Evolutionary conservation across 139 green algal genomes (phyloP).

Genomic region (Tetradesmus lagerheimii): DNA sequence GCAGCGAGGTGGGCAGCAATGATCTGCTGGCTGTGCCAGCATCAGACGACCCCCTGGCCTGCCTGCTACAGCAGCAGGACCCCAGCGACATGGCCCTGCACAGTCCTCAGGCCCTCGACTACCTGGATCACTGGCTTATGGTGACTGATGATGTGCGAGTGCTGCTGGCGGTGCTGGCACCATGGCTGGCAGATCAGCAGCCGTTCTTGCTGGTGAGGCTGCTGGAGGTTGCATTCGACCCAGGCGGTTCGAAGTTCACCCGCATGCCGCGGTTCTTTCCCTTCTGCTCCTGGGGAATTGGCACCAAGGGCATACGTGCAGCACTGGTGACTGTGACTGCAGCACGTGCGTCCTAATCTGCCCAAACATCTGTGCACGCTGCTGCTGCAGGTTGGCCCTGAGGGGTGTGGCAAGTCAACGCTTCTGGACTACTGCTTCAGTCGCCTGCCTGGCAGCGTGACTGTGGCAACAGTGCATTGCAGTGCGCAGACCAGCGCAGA

Average conservation of each 20-base stretch:
- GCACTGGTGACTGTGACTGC: too few species aligned
- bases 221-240: neutral
- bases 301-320: too few species aligned
- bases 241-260: too few species aligned
- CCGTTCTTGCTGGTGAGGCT: constrained; percentile 76
- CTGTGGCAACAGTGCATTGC: constrained; percentile 78
- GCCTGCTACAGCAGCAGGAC: neutral
- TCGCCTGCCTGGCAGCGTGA: constrained; percentile 41
- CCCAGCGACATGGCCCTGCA: neutral
- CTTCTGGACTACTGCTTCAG: constrained; percentile 76
- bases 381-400: constrained; percentile 63
- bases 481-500: constrained; percentile 79
- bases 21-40: constrained; percentile 5
- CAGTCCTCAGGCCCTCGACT: neutral
- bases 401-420: constrained; percentile 81
- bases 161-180: constrained; percentile 62
- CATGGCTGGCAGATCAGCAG: constrained; percentile 74
- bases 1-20: neutral
- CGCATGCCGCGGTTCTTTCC: too few species aligned
- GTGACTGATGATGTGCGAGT: constrained; percentile 45
- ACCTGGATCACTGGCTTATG: constrained; percentile 6
- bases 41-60: constrained; percentile 30
- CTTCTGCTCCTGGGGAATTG: too few species aligned
- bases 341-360: too few species aligned
- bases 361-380: too few species aligned